Evolutionary conservation across 139 green algal species (phyloP).

Genomic region (Haematococcus sp.): DNA sequence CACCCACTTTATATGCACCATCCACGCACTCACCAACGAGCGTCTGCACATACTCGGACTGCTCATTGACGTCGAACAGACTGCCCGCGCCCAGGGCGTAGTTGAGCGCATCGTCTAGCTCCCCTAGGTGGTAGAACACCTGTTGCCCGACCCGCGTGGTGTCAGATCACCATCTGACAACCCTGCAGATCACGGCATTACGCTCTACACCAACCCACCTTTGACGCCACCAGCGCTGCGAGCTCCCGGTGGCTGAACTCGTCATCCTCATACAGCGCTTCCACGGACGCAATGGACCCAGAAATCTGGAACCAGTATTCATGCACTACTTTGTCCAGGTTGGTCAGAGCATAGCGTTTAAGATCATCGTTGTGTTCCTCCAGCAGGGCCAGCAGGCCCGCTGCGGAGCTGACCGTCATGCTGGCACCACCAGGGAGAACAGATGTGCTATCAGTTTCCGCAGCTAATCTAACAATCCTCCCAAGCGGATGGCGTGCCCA

Average conservation of each 20-base stretch:
- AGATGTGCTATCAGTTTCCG: too few species aligned
- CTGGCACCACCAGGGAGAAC: too few species aligned
- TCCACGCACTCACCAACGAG: slow-evolving; percentile 75
- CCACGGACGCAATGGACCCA: slow-evolving; percentile 77
- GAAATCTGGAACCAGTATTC: slow-evolving; percentile 93
- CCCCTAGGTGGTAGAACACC: slow-evolving; percentile 98
- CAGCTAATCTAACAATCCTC: too few species aligned
- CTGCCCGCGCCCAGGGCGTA: slow-evolving; percentile 91
- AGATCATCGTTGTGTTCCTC: slow-evolving; percentile 74
- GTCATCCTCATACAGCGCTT: slow-evolving; percentile 96
- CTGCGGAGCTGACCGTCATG: slow-evolving; percentile 58
- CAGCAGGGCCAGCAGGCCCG: slow-evolving; percentile 84
- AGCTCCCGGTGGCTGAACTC: slow-evolving; percentile 87
- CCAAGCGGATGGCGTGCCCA: too few species aligned
- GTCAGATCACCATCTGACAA: too few species aligned
- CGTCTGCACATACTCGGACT: slow-evolving; percentile 93
- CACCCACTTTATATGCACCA: background rate
- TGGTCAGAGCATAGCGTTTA: slow-evolving; percentile 71
- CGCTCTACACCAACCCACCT: slow-evolving; percentile 60
- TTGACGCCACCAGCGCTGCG: slow-evolving; percentile 94
- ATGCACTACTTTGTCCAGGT: slow-evolving; percentile 73
- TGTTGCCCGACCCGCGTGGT: slow-evolving; percentile 31
- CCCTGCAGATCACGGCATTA: background rate
- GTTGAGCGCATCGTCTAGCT: slow-evolving; percentile 91
- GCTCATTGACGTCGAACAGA: slow-evolving; percentile 91